These are phyloP conservation scores for Fagus crenata DNA, from an alignment of 306 rosid genomes.

Conservation along the genomic window DNA sequence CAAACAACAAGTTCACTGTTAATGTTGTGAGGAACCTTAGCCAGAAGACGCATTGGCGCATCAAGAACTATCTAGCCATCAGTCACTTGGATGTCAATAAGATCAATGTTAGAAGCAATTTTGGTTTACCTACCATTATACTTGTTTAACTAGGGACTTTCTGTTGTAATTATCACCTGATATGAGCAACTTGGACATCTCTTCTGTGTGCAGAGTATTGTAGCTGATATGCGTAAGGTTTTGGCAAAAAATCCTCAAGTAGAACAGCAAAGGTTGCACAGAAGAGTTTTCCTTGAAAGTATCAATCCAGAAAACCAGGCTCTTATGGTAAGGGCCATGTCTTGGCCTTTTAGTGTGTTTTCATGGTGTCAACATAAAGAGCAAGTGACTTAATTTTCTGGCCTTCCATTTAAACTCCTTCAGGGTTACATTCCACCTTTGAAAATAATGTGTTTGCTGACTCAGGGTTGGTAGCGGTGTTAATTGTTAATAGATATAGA, in stretches of 20 bases:
- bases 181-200: slow-evolving; percentile 22
- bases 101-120: slow-evolving; percentile 72
- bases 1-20: slow-evolving; percentile 95
- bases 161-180: slow-evolving; percentile 20
- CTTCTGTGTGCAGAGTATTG: slow-evolving; percentile 59
- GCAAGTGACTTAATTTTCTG: neutral
- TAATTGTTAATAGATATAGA: neutral
- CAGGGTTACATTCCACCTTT: neutral
- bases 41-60: slow-evolving; percentile 98
- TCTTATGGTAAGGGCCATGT: slow-evolving; percentile 60
- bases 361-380: neutral
- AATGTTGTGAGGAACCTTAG: slow-evolving; percentile 92
- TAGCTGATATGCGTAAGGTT: slow-evolving; percentile 99
- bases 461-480: slow-evolving; percentile 1
- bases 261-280: slow-evolving; percentile 97
- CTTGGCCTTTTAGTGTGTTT: slow-evolving; percentile 8
- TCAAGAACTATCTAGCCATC: slow-evolving; percentile 84
- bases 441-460: neutral
- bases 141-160: slow-evolving; percentile 22
- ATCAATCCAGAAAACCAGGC: slow-evolving; percentile 86
- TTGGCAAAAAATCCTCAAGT: slow-evolving; percentile 94
- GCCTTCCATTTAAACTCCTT: neutral
- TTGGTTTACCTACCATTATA: slow-evolving; percentile 27
- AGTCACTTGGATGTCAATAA: slow-evolving; percentile 94
- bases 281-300: slow-evolving; percentile 84